Base-by-base conservation (phyloP, 148 eudicot species). In the Nepenthes gracilis region DNA sequence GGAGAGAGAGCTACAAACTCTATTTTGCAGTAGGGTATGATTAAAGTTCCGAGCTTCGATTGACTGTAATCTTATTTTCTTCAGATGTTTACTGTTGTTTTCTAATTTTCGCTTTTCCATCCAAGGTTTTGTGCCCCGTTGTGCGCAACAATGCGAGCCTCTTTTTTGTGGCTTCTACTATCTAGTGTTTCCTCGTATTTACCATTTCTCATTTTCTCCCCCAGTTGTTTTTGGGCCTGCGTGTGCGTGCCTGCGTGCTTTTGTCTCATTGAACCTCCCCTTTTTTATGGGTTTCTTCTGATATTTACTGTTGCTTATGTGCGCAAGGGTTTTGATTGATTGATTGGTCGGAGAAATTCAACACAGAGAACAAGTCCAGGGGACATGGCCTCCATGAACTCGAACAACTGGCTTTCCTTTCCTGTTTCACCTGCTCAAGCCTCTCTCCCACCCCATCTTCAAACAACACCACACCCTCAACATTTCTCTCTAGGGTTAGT, bases 401-500 rank as follows among this genome's bases (percentile, higher is more conserved):
- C 97, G 75, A 87, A 88, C 72, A 91, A 91, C 64, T 91, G 97
- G 97, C 81, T 91, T 12, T 87, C 97, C 0, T 91, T 91, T 67
- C 97, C 97, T 35, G 81, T 91, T 35, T 91, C 95, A 50, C 97
- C 97, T 5, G 71, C 81, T 35, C 83, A 91, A 57, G 65, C 92
- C 52, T 84, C 94, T 43, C 71, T 88, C 50, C 82, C 75, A 54
- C 38, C 80, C 15, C 83, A 77, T 64, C 77, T 85, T 58, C 60
- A 40, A 33, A 14, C 49, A 36, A 57, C 60, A n/a, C 57, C 80
- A 72, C 89, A 80, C 64, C 80, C 93, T 43, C 92, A 80, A 50
- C 80, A 81, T 33, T 91, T 91, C 70, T 81, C 96, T 36, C 72
- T 91, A 62, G 97, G 97, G 61, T 69, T 90, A 62, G 83, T 90